Percentiles rank a stretch among this genome's conserved stretches.
phyloP scores from a whole-genome alignment of 257 asterid genomes.

The Ilex asprella region DNA sequence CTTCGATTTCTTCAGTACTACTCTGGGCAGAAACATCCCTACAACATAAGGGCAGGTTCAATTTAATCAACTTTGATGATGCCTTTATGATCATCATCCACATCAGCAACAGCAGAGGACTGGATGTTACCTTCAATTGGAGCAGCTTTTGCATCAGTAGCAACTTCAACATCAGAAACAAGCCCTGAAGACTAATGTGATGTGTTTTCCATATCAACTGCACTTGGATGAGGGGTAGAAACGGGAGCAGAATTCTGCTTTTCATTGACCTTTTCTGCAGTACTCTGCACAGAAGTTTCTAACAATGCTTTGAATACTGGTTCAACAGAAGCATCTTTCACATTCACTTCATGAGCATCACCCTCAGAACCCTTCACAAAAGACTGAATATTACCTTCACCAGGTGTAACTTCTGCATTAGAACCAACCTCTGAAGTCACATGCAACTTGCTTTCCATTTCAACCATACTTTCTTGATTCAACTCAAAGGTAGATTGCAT shows the following conservation, averaged over 20 bases:
- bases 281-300: conserved; percentile 10
- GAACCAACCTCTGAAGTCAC: conserved; percentile 7
- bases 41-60: background rate
- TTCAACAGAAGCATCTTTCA: conserved; percentile 1
- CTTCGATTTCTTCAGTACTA: background rate
- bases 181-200: conserved; percentile 10
- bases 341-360: conserved; percentile 7
- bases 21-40: conserved; percentile 6
- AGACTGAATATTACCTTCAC: conserved; percentile 2
- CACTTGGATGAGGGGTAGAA: conserved; percentile 3
- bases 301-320: conserved; percentile 2
- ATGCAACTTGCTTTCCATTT: background rate
- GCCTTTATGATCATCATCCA: background rate
- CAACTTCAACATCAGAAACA: conserved; percentile 12
- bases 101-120: conserved; percentile 1
- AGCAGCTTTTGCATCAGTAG: conserved; percentile 1
- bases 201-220: conserved; percentile 4
- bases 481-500: background rate
- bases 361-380: background rate
- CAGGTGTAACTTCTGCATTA: conserved; percentile 9
- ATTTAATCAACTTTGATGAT: background rate
- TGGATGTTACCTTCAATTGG: background rate
- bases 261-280: conserved; percentile 7
- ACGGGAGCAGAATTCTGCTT: conserved; percentile 3
- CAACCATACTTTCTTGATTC: background rate